phyloP scores from a whole-genome alignment of 106 monocot species.

The Dendrobium nobile region DNA sequence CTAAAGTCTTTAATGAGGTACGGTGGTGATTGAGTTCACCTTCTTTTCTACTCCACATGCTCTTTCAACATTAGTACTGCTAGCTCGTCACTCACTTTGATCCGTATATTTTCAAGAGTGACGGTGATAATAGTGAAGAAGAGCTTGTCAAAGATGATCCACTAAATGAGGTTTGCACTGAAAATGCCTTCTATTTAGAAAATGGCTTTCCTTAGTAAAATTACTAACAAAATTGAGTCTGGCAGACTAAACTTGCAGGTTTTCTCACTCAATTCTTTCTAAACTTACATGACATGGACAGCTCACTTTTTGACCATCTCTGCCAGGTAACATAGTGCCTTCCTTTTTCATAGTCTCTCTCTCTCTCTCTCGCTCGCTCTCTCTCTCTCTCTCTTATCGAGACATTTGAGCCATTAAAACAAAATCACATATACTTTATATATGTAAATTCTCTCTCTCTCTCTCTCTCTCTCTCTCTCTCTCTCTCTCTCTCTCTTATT shows the following conservation, averaged over 20 bases:
- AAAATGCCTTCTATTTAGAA: not conserved
- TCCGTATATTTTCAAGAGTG: conserved; percentile 30
- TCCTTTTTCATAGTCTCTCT: not conserved
- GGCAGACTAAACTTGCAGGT: conserved; percentile 63
- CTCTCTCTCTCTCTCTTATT: not conserved
- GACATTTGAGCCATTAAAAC: too few relatives aligned
- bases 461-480: not conserved
- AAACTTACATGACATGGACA: conserved; percentile 38
- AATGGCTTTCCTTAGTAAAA: not conserved
- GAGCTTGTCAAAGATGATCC: conserved; percentile 66
- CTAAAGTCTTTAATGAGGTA: conserved; percentile 70
- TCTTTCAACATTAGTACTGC: not conserved
- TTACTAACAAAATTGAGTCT: conserved; percentile 5
- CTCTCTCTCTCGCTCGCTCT: not conserved
- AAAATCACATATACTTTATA: too few relatives aligned
- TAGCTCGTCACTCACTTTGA: not conserved
- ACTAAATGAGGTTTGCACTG: conserved; percentile 68
- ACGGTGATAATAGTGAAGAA: conserved; percentile 54
- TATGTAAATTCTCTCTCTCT: not conserved
- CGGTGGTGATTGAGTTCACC: not conserved
- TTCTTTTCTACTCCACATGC: not conserved
- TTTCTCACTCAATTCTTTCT: conserved; percentile 54
- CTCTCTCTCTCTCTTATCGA: not conserved
- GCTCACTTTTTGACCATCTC: conserved; percentile 53
- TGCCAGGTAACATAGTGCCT: conserved; percentile 41